phyloP scores from a whole-genome alignment of 2,329 filamentous ascomycete species.

The Penicillium brevicompactum region DNA sequence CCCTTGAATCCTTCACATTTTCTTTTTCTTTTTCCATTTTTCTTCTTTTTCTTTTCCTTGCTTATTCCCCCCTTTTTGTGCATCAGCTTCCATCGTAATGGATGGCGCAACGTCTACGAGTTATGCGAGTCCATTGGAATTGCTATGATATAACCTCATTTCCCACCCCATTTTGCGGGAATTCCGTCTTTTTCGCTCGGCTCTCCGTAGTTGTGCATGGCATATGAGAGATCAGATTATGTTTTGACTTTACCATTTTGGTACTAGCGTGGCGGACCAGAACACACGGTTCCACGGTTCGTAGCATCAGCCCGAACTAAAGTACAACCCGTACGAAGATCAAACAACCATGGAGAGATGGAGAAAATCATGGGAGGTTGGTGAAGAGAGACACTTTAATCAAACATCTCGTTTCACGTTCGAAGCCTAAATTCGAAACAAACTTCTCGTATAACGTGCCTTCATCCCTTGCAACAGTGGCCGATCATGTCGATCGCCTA shows the following conservation, averaged over 20 bases:
- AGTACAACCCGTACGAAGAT: not conserved
- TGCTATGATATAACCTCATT: not conserved
- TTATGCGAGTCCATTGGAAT: conserved; percentile 1
- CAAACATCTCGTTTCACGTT: not conserved
- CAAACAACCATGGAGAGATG: too few species aligned
- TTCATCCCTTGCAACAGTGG: conserved; percentile 16
- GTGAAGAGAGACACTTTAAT: not conserved
- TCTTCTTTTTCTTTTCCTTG: not conserved
- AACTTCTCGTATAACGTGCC: conserved; percentile 5
- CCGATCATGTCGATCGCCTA: conserved; percentile 3
- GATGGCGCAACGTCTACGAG: conserved; percentile 13
- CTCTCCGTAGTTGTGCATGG: conserved; percentile 13
- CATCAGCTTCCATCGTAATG: conserved; percentile 10
- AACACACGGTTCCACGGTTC: conserved; percentile 1
- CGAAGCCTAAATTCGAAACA: not conserved
- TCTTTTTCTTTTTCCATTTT: conserved; percentile 2
- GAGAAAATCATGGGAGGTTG: too few species aligned
- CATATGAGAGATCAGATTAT: conserved; percentile 28
- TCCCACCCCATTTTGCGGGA: conserved; percentile 12
- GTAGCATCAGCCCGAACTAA: not conserved
- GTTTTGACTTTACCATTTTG: conserved; percentile 5
- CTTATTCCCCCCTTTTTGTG: conserved; percentile 10
- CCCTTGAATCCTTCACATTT: not conserved
- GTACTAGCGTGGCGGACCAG: conserved; percentile 3
- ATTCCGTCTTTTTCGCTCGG: conserved; percentile 13